phyloP scores from a whole-genome alignment of 2,329 filamentous ascomycete species.

The Orbilia brochopaga region DNA sequence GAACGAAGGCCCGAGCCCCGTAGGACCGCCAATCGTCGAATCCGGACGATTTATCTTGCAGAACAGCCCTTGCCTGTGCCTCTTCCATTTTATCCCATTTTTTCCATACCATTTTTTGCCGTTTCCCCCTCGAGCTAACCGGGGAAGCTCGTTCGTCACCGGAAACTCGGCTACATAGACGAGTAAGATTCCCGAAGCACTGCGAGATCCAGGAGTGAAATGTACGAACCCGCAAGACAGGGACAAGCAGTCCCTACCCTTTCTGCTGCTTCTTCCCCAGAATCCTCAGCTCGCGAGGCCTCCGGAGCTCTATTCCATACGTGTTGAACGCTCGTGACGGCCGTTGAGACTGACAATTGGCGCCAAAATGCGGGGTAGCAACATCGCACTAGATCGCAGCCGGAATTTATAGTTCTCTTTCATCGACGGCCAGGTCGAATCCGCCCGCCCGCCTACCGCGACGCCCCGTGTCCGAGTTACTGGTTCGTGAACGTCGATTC shows the following conservation, averaged over 20 bases:
- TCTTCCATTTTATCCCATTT: neutral
- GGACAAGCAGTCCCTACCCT: neutral
- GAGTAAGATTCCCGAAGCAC: slow-evolving; percentile 9
- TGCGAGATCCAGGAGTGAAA: neutral
- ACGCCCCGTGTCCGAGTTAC: slow-evolving; percentile 33
- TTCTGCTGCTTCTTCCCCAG: neutral
- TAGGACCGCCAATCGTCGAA: neutral
- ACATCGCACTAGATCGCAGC: slow-evolving; percentile 15
- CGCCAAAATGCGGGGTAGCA: slow-evolving; percentile 50
- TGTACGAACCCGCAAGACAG: neutral
- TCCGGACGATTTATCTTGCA: neutral
- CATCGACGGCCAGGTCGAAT: slow-evolving; percentile 39
- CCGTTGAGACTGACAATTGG: slow-evolving; percentile 50
- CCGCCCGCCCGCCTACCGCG: slow-evolving; percentile 11
- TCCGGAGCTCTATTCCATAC: neutral
- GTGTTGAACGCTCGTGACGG: neutral
- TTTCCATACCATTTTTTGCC: neutral
- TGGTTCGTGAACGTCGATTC: slow-evolving; percentile 51
- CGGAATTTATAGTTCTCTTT: slow-evolving; percentile 43
- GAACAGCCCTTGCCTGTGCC: neutral
- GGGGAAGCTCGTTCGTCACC: slow-evolving; percentile 3
- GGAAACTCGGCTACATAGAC: slow-evolving; percentile 19
- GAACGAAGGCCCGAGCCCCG: neutral
- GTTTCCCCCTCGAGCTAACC: neutral
- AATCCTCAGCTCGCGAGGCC: neutral